Evolutionary conservation across 176 grass and related monocot species (phyloP).

Genomic region (Saccharum spontaneum): DNA sequence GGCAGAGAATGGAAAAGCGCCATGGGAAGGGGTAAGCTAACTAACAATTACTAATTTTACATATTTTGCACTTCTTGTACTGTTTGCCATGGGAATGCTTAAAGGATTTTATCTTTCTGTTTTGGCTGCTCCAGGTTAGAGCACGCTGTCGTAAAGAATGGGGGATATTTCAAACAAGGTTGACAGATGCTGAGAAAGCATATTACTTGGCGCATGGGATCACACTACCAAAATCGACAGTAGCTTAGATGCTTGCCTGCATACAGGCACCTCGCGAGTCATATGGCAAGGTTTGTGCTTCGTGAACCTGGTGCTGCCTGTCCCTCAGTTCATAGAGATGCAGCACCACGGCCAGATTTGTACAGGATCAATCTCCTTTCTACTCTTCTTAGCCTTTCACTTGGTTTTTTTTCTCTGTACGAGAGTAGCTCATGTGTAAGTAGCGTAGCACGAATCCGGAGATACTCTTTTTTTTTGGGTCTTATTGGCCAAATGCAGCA

Average conservation of each 20-base stretch:
- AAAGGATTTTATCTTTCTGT: background rate
- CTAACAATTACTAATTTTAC: background rate
- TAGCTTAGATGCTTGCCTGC: slow-evolving; percentile 35
- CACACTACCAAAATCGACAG: slow-evolving; percentile 45
- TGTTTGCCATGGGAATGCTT: background rate
- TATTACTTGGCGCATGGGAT: slow-evolving; percentile 74
- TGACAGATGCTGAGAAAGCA: slow-evolving; percentile 70
- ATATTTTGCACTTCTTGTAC: background rate
- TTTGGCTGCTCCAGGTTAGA: slow-evolving; percentile 49
- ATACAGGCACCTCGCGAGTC: background rate
- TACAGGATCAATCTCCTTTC: background rate
- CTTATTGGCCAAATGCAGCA: background rate
- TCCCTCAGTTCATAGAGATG: background rate
- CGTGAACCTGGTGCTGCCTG: too few relatives aligned
- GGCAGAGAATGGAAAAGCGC: slow-evolving; percentile 68
- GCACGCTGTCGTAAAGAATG: slow-evolving; percentile 75
- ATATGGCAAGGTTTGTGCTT: too few relatives aligned
- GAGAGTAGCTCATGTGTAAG: slow-evolving; percentile 32
- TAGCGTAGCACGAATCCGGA: background rate
- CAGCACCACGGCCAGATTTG: slow-evolving; percentile 28
- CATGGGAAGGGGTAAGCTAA: slow-evolving; percentile 80
- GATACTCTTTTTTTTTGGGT: background rate
- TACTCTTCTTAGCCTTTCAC: background rate
- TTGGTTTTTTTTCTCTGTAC: slow-evolving; percentile 6
- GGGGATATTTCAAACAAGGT: slow-evolving; percentile 74